Evolutionary conservation across 768 basidiomycete genomes (phyloP).

Genomic region (Mycena epipterygia): DNA sequence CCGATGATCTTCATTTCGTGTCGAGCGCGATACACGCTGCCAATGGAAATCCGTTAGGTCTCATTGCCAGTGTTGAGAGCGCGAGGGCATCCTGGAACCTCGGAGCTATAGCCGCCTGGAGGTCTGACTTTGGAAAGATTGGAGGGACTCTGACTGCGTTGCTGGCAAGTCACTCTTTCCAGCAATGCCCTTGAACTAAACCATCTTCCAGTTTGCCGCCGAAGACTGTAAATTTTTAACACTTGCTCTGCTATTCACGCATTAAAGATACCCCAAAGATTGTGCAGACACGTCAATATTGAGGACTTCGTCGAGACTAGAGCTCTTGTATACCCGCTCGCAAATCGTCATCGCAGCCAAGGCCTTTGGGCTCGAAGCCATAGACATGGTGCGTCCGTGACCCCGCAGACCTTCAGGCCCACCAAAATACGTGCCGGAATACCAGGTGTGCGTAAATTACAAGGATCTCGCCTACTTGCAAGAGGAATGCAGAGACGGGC

Average conservation of each 20-base stretch:
- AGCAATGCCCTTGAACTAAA: not conserved
- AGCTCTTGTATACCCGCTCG: conserved; percentile 88
- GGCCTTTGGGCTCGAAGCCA: conserved; percentile 85
- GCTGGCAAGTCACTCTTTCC: conserved; percentile 61
- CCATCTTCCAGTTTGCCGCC: conserved; percentile 81
- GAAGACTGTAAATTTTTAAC: conserved; percentile 81
- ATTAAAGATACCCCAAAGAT: conserved; percentile 60
- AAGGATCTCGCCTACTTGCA: conserved; percentile 74
- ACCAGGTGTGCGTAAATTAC: conserved; percentile 90
- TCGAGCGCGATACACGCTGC: conserved; percentile 60
- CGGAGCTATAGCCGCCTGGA: conserved; percentile 80
- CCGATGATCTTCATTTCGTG: conserved; percentile 73
- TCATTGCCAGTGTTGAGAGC: conserved; percentile 91
- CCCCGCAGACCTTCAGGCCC: not conserved
- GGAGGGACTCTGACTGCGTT: conserved; percentile 75
- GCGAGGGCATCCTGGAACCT: conserved; percentile 79
- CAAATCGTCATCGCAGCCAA: conserved; percentile 86
- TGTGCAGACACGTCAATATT: conserved; percentile 91
- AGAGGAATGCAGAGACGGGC: conserved; percentile 85
- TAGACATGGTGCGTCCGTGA: conserved; percentile 81
- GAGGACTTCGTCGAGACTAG: conserved; percentile 79
- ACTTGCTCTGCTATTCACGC: conserved; percentile 4
- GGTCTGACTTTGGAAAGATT: conserved; percentile 59
- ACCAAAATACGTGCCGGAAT: not conserved
- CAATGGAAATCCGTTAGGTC: conserved; percentile 55